Conservation (phyloP, 140 eudicot species). For the Bidens hawaiensis region DNA sequence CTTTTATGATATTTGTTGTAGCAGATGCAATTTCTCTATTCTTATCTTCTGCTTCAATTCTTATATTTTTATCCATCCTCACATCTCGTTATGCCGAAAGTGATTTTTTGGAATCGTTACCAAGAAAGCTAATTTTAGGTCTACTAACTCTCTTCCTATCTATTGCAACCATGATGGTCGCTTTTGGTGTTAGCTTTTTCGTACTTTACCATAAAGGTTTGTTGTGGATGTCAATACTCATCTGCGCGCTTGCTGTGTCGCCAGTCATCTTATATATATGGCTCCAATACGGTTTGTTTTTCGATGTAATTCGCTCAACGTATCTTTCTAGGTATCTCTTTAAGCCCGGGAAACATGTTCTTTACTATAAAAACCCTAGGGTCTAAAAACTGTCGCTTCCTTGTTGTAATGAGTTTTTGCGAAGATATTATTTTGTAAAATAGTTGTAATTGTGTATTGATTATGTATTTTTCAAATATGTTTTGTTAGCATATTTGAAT, state of each 20-base stretch:
- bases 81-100: slow-evolving; percentile 15
- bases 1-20: neutral
- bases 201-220: slow-evolving; percentile 4
- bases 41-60: slow-evolving; percentile 30
- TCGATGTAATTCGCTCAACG: neutral
- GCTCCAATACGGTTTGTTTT: neutral
- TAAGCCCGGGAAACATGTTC: neutral
- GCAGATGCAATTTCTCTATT: slow-evolving; percentile 14
- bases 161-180: slow-evolving; percentile 23
- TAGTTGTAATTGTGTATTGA: neutral
- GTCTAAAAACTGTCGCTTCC: neutral
- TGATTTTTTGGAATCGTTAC: slow-evolving; percentile 33
- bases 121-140: slow-evolving; percentile 17
- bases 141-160: slow-evolving; percentile 28
- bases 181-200: slow-evolving; percentile 9
- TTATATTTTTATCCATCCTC: slow-evolving; percentile 40
- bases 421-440: neutral
- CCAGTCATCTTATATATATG: neutral
- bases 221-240: slow-evolving; percentile 9
- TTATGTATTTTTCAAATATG: neutral
- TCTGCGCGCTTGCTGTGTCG: slow-evolving; percentile 16
- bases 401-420: neutral
- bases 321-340: neutral
- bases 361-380: neutral
- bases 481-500: too few species aligned